These are phyloP conservation scores for Penicillium longicatenatum DNA, from an alignment of 495 filamentous ascomycete genomes.

Conservation along the genomic window DNA sequence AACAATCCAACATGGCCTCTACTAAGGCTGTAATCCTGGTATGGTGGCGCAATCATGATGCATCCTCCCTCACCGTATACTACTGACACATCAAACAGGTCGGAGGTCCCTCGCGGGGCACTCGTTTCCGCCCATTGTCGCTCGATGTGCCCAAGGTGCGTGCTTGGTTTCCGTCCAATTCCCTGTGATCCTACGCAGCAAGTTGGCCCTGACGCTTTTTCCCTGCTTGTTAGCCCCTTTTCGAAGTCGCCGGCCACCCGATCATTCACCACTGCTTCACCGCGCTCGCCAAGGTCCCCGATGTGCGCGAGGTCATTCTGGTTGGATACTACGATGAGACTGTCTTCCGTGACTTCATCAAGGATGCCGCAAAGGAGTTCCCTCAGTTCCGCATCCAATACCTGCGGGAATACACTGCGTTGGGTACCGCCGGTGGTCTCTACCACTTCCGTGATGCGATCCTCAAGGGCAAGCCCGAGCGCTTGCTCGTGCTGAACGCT, in stretches of 20 bases:
- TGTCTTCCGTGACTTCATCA: constrained; percentile 97
- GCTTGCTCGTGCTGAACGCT: constrained; percentile 96
- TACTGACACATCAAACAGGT: constrained; percentile 58
- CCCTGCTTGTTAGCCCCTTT: constrained; percentile 73
- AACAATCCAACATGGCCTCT: constrained; percentile 49
- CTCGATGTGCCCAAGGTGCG: constrained; percentile 95
- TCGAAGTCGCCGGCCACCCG: constrained; percentile 96
- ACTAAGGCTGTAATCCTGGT: constrained; percentile 76
- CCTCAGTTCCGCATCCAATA: constrained; percentile 92
- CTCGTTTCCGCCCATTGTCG: constrained; percentile 92
- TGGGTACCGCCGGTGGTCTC: constrained; percentile 93
- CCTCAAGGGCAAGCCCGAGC: constrained; percentile 90
- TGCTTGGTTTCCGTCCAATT: constrained; percentile 10
- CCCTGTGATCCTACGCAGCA: background rate
- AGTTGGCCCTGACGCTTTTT: constrained; percentile 13
- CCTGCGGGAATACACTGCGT: constrained; percentile 94
- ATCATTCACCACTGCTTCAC: constrained; percentile 97
- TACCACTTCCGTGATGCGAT: constrained; percentile 99
- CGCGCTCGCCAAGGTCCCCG: constrained; percentile 86
- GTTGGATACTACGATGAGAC: constrained; percentile 98
- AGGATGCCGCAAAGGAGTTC: constrained; percentile 80
- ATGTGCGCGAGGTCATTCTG: constrained; percentile 93
- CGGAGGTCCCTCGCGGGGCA: constrained; percentile 91
- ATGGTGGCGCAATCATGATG: constrained; percentile 24
- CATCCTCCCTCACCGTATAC: constrained; percentile 12